Conservation (phyloP, 441 rosid species). For the Croton laevigatus region DNA sequence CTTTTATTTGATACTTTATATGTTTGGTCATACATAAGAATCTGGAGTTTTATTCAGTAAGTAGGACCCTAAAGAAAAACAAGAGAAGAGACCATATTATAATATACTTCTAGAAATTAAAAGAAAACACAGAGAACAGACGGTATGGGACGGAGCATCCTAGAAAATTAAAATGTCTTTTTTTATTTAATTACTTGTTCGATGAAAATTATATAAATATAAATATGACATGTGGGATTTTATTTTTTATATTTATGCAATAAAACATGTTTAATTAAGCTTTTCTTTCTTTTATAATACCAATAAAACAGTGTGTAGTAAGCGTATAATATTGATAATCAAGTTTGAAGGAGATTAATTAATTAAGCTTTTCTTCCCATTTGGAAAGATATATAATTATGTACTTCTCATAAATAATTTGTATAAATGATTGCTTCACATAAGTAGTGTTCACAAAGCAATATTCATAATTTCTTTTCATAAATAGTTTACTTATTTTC, state of each 20-base stretch:
- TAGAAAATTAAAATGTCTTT: conserved; percentile 17
- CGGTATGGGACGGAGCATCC: conserved; percentile 34
- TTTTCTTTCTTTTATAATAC: not conserved
- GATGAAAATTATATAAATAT: not conserved
- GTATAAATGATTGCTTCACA: conserved; percentile 14
- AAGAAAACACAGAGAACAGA: conserved; percentile 2
- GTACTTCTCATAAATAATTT: not conserved
- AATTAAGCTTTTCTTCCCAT: not conserved
- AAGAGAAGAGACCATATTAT: no score
- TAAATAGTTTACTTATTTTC: not conserved
- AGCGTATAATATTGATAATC: not conserved
- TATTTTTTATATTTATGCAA: not conserved
- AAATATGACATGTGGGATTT: not conserved
- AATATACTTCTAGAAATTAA: not conserved
- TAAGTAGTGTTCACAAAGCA: conserved; percentile 5
- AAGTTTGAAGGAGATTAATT: not conserved
- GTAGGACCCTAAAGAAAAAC: no score
- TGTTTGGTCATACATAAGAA: no score
- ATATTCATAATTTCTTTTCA: conserved; percentile 1
- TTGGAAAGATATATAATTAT: conserved; percentile 9
- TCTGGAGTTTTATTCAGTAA: no score
- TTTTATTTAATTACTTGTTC: no score
- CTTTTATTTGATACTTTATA: no score
- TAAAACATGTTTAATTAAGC: conserved; percentile 7
- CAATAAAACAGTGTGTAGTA: conserved; percentile 27